These are phyloP conservation scores for Globisporangium takayamanum DNA, from an alignment of 352 stramenopile species.

Conservation along the genomic window DNA sequence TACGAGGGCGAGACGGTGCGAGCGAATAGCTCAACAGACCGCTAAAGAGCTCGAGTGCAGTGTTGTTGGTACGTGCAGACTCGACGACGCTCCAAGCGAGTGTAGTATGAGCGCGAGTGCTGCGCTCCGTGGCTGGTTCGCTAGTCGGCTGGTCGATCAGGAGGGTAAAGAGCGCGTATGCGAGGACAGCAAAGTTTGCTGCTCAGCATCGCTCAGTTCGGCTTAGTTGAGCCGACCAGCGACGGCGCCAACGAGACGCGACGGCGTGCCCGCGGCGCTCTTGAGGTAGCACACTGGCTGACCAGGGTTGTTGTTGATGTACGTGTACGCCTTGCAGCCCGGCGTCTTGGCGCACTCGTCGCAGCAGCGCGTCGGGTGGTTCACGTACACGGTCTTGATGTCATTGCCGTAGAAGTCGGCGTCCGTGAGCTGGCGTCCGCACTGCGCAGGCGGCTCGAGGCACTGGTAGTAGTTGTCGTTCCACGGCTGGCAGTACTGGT, in stretches of 20 bases:
- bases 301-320: constrained; percentile 35
- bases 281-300: constrained; percentile 38
- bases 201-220: neutral
- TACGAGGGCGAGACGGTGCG: no score
- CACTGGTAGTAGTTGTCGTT: constrained; percentile 34
- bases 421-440: constrained; percentile 23
- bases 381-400: constrained; percentile 35
- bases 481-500: constrained; percentile 42
- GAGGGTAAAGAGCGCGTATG: no score
- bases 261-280: constrained; percentile 19
- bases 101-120: no score
- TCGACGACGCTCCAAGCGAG: no score
- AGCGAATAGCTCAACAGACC: no score
- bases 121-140: no score
- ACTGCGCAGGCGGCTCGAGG: constrained; percentile 24
- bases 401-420: constrained; percentile 41
- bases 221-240: constrained; percentile 28
- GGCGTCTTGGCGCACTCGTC: constrained; percentile 26
- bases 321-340: constrained; percentile 42
- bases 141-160: no score
- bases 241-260: constrained; percentile 17
- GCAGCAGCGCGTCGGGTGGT: constrained; percentile 18
- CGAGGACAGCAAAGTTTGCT: no score
- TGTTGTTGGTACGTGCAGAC: no score
- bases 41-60: no score